phyloP scores from a whole-genome alignment of 768 basidiomycete genomes.

The Plicaturopsis crispa region DNA sequence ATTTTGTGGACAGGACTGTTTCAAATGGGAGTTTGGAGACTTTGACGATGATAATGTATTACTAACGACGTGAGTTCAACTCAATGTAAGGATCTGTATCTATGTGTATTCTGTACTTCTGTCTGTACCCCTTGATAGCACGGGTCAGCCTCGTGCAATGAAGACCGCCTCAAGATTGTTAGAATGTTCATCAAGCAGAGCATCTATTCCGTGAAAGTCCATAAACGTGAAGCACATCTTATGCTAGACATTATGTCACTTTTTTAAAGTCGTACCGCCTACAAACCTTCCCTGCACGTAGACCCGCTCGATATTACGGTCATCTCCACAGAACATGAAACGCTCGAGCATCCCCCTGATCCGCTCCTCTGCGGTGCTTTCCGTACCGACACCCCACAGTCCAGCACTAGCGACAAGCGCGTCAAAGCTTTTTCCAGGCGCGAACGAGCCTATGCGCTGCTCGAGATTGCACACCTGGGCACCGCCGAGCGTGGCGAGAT shows the following conservation, averaged over 20 bases:
- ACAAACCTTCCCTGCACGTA: slow-evolving; percentile 78
- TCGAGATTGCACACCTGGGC: slow-evolving; percentile 75
- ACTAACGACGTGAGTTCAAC: background rate
- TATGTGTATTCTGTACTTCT: too few species aligned
- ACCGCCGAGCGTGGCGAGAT: slow-evolving; percentile 90
- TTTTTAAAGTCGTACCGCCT: slow-evolving; percentile 49
- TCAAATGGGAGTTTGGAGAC: slow-evolving; percentile 66
- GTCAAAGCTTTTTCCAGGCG: slow-evolving; percentile 82
- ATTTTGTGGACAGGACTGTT: slow-evolving; percentile 52
- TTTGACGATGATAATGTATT: slow-evolving; percentile 23
- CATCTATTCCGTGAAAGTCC: too few species aligned
- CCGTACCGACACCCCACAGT: slow-evolving; percentile 43
- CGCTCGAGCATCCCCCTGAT: slow-evolving; percentile 55
- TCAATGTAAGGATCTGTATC: background rate
- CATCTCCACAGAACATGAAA: slow-evolving; percentile 83
- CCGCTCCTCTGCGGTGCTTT: slow-evolving; percentile 19
- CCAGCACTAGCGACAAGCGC: slow-evolving; percentile 68
- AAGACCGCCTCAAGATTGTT: too few species aligned
- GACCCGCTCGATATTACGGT: slow-evolving; percentile 74
- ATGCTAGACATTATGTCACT: slow-evolving; percentile 1
- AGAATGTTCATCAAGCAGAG: too few species aligned
- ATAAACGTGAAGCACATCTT: too few species aligned
- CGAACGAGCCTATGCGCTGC: slow-evolving; percentile 67
- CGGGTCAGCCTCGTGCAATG: too few species aligned
- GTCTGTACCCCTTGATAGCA: too few species aligned